Base-by-base conservation (phyloP, 495 filamentous ascomycete species). In the Haplographium delicatum region DNA sequence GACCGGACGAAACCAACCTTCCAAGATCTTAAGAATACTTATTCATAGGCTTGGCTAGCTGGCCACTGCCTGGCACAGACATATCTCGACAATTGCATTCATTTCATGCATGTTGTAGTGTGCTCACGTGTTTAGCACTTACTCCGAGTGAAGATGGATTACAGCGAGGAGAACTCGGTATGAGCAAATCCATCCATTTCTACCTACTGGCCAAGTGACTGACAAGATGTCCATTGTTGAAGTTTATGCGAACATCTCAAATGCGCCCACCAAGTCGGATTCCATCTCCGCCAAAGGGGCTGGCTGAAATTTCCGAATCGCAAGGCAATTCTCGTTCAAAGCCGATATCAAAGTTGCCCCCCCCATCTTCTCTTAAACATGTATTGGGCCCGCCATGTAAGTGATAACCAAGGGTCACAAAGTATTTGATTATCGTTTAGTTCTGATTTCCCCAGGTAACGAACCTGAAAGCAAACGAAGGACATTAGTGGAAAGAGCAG, bases 291-390 rank as follows among this genome's bases (percentile, higher is more conserved):
- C 62, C 51, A 5, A 67, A 63, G 43, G 54, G 61, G 8, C 60
- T 85, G 4, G 61, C 59, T 38, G 82, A 85, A 51, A 76, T 83
- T 64, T 78, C 79, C 47, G 73, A 80, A 3, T 86, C 86, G 3
- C 73, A 81, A 47, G 80, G 71, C 53, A 93, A 93, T 68, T 71
- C 80, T 50, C 82, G 86, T 52, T 75, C 79, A 11, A 72, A 74
- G 10, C 46, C 35, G 3, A 64, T 65, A 22, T 63, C 72, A 25
- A 66, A 73, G 50, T 70, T 72, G 30, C 78, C 82, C 22, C 75
- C 73, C 22, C 61, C 68, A 18, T 42, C 51, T 7, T 47, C 41
- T 19, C 22, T 65, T 20, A 74, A 74, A 55, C 70, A 72, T 48
- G 65, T 60, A 55, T 9, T 56, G 44, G 22, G 57, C 51, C 10